Evolutionary conservation across 768 basidiomycete genomes (phyloP).

Genomic region (Trametes punicea): DNA sequence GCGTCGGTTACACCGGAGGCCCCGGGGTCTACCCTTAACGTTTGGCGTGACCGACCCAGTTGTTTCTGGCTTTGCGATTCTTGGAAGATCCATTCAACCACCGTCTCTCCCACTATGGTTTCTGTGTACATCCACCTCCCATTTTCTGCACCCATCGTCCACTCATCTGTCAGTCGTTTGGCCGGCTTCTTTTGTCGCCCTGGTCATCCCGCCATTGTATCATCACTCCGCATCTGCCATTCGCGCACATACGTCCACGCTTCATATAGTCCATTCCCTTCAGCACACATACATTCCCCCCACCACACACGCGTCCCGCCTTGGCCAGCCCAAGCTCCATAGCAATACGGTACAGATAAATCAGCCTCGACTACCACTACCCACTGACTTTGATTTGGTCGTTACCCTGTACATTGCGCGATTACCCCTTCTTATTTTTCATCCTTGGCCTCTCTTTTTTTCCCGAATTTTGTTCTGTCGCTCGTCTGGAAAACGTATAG

Average conservation of each 20-base stretch:
- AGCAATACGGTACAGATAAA: constrained; percentile 19
- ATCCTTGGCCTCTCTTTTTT: background rate
- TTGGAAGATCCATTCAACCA: background rate
- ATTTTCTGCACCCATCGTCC: constrained; percentile 10
- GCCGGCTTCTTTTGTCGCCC: background rate
- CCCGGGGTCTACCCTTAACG: background rate
- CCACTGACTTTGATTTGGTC: constrained; percentile 6
- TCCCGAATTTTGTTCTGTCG: background rate
- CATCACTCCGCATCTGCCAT: constrained; percentile 10
- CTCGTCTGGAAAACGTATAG: background rate
- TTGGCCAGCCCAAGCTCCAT: background rate
- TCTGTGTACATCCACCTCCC: no score
- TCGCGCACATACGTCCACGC: constrained; percentile 14
- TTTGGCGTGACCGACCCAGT: background rate
- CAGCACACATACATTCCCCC: background rate
- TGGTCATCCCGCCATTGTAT: constrained; percentile 3
- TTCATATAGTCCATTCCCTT: constrained; percentile 12
- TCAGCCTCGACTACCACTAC: constrained; percentile 2
- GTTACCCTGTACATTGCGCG: constrained; percentile 16
- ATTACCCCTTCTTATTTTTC: background rate
- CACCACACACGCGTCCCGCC: background rate
- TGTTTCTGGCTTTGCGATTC: constrained; percentile 4
- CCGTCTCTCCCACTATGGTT: background rate
- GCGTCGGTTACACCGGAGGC: background rate
- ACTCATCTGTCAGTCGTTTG: constrained; percentile 14